Evolutionary conservation across 2,329 filamentous ascomycete genomes (phyloP).

Genomic region (Fusarium avenaceum): DNA sequence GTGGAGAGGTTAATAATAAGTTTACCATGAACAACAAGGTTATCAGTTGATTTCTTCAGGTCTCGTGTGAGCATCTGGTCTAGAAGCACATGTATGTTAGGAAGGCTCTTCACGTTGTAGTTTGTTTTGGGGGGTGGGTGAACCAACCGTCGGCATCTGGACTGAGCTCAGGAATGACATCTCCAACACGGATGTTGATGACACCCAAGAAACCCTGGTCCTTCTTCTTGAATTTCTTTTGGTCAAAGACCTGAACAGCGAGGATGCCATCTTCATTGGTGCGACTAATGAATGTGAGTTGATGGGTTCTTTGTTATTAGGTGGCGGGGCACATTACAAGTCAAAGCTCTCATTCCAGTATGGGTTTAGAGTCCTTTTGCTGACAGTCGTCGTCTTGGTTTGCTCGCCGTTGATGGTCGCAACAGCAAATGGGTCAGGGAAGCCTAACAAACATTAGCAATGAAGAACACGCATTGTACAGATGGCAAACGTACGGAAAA

Average conservation of each 20-base stretch:
- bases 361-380: conserved; percentile 98
- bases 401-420: conserved; percentile 98
- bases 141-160: conserved; percentile 89
- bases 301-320: conserved; percentile 10
- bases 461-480: neutral
- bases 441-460: conserved; percentile 71
- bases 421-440: conserved; percentile 97
- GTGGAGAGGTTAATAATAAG: conserved; percentile 97
- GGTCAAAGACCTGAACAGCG: conserved; percentile 98
- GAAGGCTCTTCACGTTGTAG: conserved; percentile 48
- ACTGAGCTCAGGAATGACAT: conserved; percentile 86
- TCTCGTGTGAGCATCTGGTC: conserved; percentile 99
- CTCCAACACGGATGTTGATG: conserved; percentile 95
- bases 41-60: conserved; percentile 97
- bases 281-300: conserved; percentile 67
- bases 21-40: conserved; percentile 97
- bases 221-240: conserved; percentile 99
- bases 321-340: conserved; percentile 75
- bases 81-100: conserved; percentile 56
- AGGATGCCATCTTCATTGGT: conserved; percentile 96
- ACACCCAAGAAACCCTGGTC: conserved; percentile 98
- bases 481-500: conserved; percentile 83
- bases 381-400: conserved; percentile 96
- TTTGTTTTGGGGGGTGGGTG: conserved; percentile 14
- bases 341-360: conserved; percentile 99